Conservation (phyloP, 2,329 filamentous ascomycete species). For the Cytospora piceicola region DNA sequence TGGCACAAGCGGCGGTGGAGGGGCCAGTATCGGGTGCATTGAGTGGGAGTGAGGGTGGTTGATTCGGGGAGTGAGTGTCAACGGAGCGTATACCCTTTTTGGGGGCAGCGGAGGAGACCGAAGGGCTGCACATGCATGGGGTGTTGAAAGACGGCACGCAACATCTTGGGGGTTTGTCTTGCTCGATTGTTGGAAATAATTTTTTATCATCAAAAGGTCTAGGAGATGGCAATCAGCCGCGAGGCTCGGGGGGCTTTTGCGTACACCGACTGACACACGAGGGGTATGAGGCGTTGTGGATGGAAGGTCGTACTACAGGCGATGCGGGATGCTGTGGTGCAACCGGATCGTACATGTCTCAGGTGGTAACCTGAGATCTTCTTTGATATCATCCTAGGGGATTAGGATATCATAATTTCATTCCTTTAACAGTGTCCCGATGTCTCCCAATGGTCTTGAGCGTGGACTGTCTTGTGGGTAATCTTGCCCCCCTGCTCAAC, state of each 20-base stretch:
- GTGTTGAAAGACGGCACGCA: background rate
- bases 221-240: background rate
- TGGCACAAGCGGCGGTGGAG: slow-evolving; percentile 25
- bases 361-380: background rate
- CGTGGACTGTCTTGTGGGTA: too few relatives aligned
- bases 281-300: background rate
- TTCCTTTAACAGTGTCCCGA: background rate
- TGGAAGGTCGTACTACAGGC: background rate
- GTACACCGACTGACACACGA: background rate
- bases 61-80: background rate
- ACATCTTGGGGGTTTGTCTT: background rate
- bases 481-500: too few relatives aligned
- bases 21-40: slow-evolving; percentile 25
- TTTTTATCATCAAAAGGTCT: background rate
- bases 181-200: background rate
- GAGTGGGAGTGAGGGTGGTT: background rate
- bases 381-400: background rate
- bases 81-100: background rate
- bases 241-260: background rate
- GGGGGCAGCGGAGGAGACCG: background rate
- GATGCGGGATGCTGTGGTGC: slow-evolving; percentile 15
- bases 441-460: background rate
- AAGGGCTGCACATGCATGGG: background rate
- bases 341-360: slow-evolving; percentile 6
- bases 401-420: background rate